A percentile compares a stretch with the other conserved stretches of the same genome.
Evolutionary conservation across 805 yeast genomes (phyloP).

Genomic region (Brettanomyces custersianus): DNA sequence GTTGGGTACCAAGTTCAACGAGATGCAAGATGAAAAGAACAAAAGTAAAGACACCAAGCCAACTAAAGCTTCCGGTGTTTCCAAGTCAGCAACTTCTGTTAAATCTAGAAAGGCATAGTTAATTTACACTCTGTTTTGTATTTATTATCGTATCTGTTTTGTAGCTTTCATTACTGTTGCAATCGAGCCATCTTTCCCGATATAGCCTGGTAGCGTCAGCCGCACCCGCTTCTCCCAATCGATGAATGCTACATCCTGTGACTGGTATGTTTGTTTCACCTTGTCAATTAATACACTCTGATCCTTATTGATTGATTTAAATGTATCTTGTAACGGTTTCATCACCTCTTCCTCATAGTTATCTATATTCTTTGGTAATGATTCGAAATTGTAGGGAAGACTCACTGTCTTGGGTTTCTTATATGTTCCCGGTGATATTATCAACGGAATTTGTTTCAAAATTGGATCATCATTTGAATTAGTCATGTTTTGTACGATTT

Average conservation of each 20-base stretch:
- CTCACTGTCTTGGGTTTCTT: conserved; percentile 16
- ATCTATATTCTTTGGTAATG: conserved; percentile 6
- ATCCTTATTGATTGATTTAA: conserved; percentile 5
- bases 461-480: conserved; percentile 7
- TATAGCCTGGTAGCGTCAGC: conserved; percentile 21
- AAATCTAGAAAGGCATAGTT: conserved; percentile 5
- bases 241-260: conserved; percentile 4
- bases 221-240: conserved; percentile 17
- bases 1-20: conserved; percentile 9
- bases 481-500: too few species aligned
- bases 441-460: conserved; percentile 21
- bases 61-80: conserved; percentile 14
- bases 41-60: conserved; percentile 11
- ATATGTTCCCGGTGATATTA: conserved; percentile 19
- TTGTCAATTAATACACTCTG: conserved; percentile 4
- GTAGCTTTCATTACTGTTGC: conserved; percentile 21
- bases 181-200: conserved; percentile 14
- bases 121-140: not conserved
- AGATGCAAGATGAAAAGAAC: not conserved
- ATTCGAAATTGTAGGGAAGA: conserved; percentile 17
- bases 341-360: conserved; percentile 5
- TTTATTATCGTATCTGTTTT: conserved; percentile 1
- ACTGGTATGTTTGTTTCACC: not conserved
- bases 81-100: conserved; percentile 13
- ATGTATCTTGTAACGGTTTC: conserved; percentile 1